Percentiles rank a stretch among this genome's conserved stretches.
These are phyloP conservation scores for Fusarium newnesense DNA, from an alignment of 2,329 filamentous ascomycete species.

Conservation along the genomic window DNA sequence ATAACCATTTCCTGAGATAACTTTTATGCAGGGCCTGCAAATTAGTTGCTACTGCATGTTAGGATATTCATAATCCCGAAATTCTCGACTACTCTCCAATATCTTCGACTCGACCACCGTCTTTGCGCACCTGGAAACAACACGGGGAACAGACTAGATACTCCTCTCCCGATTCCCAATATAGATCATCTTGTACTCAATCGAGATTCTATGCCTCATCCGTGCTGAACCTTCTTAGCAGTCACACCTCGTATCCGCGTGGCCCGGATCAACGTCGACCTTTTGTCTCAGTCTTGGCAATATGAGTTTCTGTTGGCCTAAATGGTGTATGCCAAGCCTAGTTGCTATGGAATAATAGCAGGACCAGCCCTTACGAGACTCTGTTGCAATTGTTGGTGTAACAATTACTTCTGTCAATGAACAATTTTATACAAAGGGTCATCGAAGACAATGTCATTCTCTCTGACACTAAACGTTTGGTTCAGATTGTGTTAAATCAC, in stretches of 20 bases:
- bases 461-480: background rate
- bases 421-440: background rate
- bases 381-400: background rate
- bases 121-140: background rate
- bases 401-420: too few species aligned
- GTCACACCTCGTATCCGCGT: background rate
- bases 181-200: background rate
- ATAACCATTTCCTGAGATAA: too few species aligned
- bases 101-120: fast-evolving
- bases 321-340: background rate
- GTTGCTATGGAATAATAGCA: background rate
- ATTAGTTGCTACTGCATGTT: fast-evolving
- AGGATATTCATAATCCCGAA: too few species aligned
- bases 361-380: background rate
- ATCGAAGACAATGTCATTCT: background rate
- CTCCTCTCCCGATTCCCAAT: background rate
- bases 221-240: background rate
- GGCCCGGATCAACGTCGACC: background rate
- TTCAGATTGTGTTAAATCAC: background rate
- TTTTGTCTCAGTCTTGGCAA: background rate
- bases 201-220: background rate
- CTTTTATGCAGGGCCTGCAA: fast-evolving
- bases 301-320: background rate
- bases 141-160: background rate
- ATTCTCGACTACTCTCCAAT: background rate